phyloP scores from a whole-genome alignment of 2,329 filamentous ascomycete species.

The Sordariomycetes sp. region DNA sequence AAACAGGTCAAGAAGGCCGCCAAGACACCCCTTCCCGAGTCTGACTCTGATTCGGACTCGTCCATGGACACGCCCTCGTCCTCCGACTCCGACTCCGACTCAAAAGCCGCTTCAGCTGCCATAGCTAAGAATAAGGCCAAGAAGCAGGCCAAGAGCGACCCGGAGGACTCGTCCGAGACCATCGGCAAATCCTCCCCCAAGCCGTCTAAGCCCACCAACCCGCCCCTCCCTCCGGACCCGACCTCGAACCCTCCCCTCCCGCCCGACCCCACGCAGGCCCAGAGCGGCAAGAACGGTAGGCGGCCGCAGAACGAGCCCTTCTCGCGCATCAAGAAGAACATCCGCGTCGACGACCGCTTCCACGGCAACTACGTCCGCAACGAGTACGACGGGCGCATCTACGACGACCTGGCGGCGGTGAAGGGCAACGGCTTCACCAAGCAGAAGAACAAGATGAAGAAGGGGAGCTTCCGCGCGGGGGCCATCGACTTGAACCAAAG shows the following conservation, averaged over 20 bases:
- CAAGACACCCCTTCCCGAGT: slow-evolving; percentile 30
- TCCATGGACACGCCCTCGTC: slow-evolving; percentile 20
- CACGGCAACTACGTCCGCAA: slow-evolving; percentile 77
- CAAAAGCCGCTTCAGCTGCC: slow-evolving; percentile 12
- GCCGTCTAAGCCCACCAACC: slow-evolving; percentile 17
- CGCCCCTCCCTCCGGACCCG: slow-evolving; percentile 18
- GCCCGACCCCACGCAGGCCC: slow-evolving; percentile 33
- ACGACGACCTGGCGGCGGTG: slow-evolving; percentile 79
- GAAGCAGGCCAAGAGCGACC: slow-evolving; percentile 23
- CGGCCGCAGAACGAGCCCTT: slow-evolving; percentile 52
- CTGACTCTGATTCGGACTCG: slow-evolving; percentile 19
- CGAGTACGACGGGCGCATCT: slow-evolving; percentile 80
- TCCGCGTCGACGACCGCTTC: slow-evolving; percentile 57
- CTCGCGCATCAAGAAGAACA: slow-evolving; percentile 63
- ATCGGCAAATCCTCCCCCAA: slow-evolving; percentile 33
- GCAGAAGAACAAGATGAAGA: slow-evolving; percentile 99
- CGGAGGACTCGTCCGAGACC: slow-evolving; percentile 37
- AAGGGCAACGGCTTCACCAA: slow-evolving; percentile 97
- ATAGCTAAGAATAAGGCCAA: slow-evolving; percentile 13
- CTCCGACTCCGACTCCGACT: slow-evolving; percentile 11
- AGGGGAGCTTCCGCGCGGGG: slow-evolving; percentile 82
- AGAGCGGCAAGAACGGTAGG: slow-evolving; percentile 32
- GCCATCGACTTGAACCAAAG: slow-evolving; percentile 71
- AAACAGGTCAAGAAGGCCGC: slow-evolving; percentile 22
- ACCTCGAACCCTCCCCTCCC: slow-evolving; percentile 36